Evolutionary conservation across 2,329 filamentous ascomycete species (phyloP).

Genomic region (Remersonia thermophila): DNA sequence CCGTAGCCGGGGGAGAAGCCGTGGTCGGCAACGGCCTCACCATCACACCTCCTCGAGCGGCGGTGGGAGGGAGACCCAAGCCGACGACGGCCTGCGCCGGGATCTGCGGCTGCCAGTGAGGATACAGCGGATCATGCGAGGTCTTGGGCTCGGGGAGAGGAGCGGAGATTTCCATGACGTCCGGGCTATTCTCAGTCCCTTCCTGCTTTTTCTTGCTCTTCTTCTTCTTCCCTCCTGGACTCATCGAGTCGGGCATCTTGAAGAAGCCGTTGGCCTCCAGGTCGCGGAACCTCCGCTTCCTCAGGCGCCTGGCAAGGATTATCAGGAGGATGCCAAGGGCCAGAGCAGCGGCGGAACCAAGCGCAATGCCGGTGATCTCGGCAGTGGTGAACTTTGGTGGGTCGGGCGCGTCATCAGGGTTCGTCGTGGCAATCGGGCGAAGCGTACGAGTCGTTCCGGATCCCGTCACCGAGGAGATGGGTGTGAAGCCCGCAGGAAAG

Average conservation of each 20-base stretch:
- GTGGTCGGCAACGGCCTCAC: conserved; percentile 1
- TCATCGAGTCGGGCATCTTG: conserved; percentile 26
- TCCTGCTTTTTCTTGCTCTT: no score
- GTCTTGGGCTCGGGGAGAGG: conserved; percentile 24
- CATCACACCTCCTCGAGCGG: conserved; percentile 1
- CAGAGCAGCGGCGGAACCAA: conserved; percentile 39
- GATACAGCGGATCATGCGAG: conserved; percentile 12
- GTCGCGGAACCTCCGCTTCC: conserved; percentile 26
- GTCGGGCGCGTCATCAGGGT: background rate
- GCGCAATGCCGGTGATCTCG: conserved; percentile 46
- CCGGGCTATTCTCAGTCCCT: background rate
- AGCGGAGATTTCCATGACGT: conserved; percentile 31
- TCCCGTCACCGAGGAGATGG: background rate
- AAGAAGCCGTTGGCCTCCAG: conserved; percentile 26
- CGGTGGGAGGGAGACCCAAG: background rate
- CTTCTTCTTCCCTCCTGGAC: background rate
- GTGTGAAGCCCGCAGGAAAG: background rate
- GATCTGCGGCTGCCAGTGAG: background rate
- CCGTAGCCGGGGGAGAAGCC: conserved; percentile 1
- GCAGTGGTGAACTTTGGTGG: conserved; percentile 22
- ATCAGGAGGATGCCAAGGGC: conserved; percentile 37
- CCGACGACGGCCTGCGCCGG: background rate
- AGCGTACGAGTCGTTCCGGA: background rate
- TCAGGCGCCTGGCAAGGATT: conserved; percentile 29
- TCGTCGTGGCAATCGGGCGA: background rate